phyloP scores from a whole-genome alignment of 345 rosid species.

The Pistacia integerrima region DNA sequence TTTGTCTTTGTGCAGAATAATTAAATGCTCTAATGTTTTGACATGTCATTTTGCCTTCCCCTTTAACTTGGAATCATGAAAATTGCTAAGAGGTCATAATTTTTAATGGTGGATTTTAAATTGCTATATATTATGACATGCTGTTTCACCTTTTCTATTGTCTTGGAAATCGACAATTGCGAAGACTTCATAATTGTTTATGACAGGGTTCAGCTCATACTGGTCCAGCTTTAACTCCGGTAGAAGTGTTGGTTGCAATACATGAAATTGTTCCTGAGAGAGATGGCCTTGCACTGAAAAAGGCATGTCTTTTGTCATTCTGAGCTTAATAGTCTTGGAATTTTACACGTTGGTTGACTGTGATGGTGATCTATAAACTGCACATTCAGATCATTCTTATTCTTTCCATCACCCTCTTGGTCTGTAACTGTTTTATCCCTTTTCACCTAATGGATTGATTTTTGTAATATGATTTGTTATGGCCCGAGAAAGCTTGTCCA shows the following conservation, averaged over 20 bases:
- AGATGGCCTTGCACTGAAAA: slow-evolving; percentile 80
- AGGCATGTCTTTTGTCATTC: slow-evolving; percentile 47
- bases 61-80: slow-evolving; percentile 1
- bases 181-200: slow-evolving; percentile 18
- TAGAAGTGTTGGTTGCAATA: slow-evolving; percentile 94
- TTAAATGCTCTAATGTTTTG: not conserved
- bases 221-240: slow-evolving; percentile 98
- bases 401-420: not conserved
- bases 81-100: slow-evolving; percentile 5
- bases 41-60: not conserved
- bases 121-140: not conserved
- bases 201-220: slow-evolving; percentile 98
- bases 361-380: slow-evolving; percentile 6
- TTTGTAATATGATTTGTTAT: not conserved
- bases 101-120: slow-evolving; percentile 60
- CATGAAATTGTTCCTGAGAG: slow-evolving; percentile 87
- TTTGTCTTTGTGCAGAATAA: not conserved
- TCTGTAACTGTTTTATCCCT: not conserved
- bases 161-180: not conserved
- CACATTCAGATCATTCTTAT: not conserved
- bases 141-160: not conserved
- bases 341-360: slow-evolving; percentile 14
- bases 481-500: not conserved
- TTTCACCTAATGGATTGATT: not conserved
- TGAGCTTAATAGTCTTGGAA: slow-evolving; percentile 16